Evolutionary conservation across 2,329 filamentous ascomycete species (phyloP), one percentile per base, ranked within the genome.

Genomic region (Monilinia fructicola): DNA sequence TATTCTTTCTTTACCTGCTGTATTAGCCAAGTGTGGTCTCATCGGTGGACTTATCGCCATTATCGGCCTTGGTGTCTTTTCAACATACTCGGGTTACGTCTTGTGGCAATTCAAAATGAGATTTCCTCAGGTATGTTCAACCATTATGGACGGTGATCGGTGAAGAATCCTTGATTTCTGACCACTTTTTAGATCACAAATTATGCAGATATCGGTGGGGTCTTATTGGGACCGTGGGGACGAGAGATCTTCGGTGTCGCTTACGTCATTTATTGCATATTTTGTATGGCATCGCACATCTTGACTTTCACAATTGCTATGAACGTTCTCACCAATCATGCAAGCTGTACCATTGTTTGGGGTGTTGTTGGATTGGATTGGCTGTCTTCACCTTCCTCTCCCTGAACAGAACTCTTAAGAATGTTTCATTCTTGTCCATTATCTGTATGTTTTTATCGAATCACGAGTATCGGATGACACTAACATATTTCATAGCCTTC

Each of bases 31-130:
- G 44, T 44, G 67, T 65, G 67, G 67, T 10, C 42, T 69, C 38
- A 53, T 69, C 18, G 58, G 64, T 54, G 70, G 69, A 14, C 18
- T 85, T 18, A 79, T 88, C 59, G 76, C 86, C 46, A 81, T 85
- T 55, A 68, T 86, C 61, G 73, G 78, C 26, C 76, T 88, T 14
- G 85, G 86, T 31, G 62, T 84, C 35, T 74, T 87, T 11, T 80
- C 85, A 2, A 84, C 82, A n/a, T 88, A 87, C 73, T 86, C 85
- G 2, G 85, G 85, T 55, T 86, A 82, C 71, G 80, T 87, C 6
- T 82, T 88, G 58, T 85, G 84, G 23, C 82, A 86, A 71, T 85
- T 87, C 77, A 85, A 85, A 71, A 76, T 82, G 64, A 77, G 75
- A 54, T 82, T 84, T 72, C 83, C 84, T 3, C 76, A 81, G 26